A percentile compares a stretch with the other conserved stretches of the same genome.
phyloP scores from a whole-genome alignment of 2,329 filamentous ascomycete genomes.

The Davidsoniella neocaledoniae region DNA sequence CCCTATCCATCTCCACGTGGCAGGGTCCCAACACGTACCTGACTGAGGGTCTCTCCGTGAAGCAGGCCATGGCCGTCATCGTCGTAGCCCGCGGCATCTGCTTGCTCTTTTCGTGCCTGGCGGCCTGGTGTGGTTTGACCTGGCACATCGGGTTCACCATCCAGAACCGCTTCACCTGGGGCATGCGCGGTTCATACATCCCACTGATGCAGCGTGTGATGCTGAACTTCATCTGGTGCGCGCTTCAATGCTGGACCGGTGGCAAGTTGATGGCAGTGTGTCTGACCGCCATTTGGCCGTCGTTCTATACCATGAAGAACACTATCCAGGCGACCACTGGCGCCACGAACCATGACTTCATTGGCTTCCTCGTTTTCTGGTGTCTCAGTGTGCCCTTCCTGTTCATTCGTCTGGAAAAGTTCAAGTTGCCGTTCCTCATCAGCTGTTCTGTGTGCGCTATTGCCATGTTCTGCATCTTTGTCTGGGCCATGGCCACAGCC shows the following conservation, averaged over 20 bases:
- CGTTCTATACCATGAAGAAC: conserved; percentile 27
- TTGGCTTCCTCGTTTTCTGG: conserved; percentile 36
- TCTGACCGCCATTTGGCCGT: conserved; percentile 29
- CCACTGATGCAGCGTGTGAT: conserved; percentile 29
- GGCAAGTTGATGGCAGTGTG: conserved; percentile 19
- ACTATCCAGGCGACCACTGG: conserved; percentile 25
- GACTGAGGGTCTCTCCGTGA: conserved; percentile 29
- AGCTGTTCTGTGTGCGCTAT: conserved; percentile 26
- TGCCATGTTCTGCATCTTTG: conserved; percentile 31
- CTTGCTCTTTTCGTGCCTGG: conserved; percentile 25
- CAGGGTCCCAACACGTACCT: conserved; percentile 30
- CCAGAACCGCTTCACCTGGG: conserved; percentile 33
- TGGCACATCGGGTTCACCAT: conserved; percentile 35
- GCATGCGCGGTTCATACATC: conserved; percentile 30
- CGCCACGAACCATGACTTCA: conserved; percentile 25
- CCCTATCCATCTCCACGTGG: conserved; percentile 27
- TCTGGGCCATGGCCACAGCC: conserved; percentile 29
- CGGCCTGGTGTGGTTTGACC: conserved; percentile 29
- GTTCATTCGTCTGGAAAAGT: conserved; percentile 31
- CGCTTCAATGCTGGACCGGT: conserved; percentile 23
- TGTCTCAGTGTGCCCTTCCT: conserved; percentile 30
- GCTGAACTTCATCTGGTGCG: conserved; percentile 34
- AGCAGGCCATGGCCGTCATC: conserved; percentile 31
- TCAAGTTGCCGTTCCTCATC: conserved; percentile 29
- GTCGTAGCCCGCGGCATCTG: conserved; percentile 26